Evolutionary conservation across 805 yeast species (phyloP).

Genomic region (Kockiozyma suomiensis): DNA sequence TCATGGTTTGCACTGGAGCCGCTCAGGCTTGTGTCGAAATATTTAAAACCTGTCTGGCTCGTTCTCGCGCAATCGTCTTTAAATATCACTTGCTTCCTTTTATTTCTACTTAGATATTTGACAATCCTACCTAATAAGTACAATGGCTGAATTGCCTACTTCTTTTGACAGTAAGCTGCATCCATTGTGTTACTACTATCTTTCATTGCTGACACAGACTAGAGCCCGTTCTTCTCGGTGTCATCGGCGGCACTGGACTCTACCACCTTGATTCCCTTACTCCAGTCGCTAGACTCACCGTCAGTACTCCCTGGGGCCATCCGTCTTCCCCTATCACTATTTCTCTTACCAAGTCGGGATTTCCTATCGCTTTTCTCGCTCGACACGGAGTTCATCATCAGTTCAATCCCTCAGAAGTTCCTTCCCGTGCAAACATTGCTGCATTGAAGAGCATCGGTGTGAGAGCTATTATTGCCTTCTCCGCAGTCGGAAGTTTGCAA

Average conservation of each 20-base stretch:
- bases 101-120: neutral
- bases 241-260: conserved; percentile 98
- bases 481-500: conserved; percentile 95
- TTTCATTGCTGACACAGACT: neutral
- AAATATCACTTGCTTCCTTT: neutral
- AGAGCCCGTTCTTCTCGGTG: conserved; percentile 77
- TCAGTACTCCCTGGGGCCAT: conserved; percentile 95
- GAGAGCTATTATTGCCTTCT: conserved; percentile 84
- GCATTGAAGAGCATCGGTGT: conserved; percentile 89
- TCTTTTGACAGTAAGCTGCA: conserved; percentile 35
- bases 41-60: neutral
- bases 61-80: neutral
- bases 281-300: conserved; percentile 80
- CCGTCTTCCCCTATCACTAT: conserved; percentile 94
- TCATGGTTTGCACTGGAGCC: conserved; percentile 3
- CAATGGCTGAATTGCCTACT: conserved; percentile 32
- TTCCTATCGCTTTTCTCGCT: conserved; percentile 90
- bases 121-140: neutral
- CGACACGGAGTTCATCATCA: conserved; percentile 94
- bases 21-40: neutral
- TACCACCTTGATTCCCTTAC: conserved; percentile 79
- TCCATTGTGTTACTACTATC: neutral
- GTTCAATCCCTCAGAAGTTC: conserved; percentile 87
- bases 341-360: conserved; percentile 72
- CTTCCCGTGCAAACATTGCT: conserved; percentile 91